Base-by-base conservation (phyloP, 805 yeast genomes). In the Maudiozyma bulderi region DNA sequence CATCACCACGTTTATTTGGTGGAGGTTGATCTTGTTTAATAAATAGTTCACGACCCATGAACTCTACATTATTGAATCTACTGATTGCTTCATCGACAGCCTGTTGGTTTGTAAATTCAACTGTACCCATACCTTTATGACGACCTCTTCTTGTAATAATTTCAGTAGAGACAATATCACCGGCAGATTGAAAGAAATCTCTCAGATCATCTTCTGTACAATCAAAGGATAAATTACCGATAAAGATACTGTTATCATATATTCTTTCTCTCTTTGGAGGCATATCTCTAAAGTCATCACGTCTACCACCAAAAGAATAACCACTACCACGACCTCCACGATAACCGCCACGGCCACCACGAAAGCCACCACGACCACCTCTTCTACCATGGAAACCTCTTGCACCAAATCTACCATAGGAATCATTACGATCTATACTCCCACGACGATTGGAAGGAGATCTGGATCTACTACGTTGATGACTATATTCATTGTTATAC, bases 1-100 rank as follows among this genome's bases (percentile, higher is more conserved):
- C 42, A 20, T n/a, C n/a, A 11, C 29, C 33, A 6, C 33, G 32
- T n/a, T 40, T 28, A 7, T 40, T 30, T 57, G 91, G 93, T 30
- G 93, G 93, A 34, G 93, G 93, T 62, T 86, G 83, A 67, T 89
- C 95, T 65, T 84, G 93, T 69, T 96, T 82, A 10, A 90, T 95
- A 65, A 84, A 88, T 41, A 89, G 82, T 57, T 78, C 82, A 66
- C 97, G 81, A n/a, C 87, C 95, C 60, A 73, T 68, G 53, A 82
- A 77, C 35, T 70, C 73, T 32, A 80, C 73, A 61, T 84, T 82
- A 67, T 86, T 82, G 58, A 75, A 82, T 58, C 78, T 73, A 46
- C 72, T 66, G 57, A 89, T 86, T 11, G 96, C 96, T 28, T 69
- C 73, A 44, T 73, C 74, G 5, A 86, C 96, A 47, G 80, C 84